These are phyloP conservation scores for Alternaria sp. DNA, from an alignment of 2,329 filamentous ascomycete species.

Conservation along the genomic window DNA sequence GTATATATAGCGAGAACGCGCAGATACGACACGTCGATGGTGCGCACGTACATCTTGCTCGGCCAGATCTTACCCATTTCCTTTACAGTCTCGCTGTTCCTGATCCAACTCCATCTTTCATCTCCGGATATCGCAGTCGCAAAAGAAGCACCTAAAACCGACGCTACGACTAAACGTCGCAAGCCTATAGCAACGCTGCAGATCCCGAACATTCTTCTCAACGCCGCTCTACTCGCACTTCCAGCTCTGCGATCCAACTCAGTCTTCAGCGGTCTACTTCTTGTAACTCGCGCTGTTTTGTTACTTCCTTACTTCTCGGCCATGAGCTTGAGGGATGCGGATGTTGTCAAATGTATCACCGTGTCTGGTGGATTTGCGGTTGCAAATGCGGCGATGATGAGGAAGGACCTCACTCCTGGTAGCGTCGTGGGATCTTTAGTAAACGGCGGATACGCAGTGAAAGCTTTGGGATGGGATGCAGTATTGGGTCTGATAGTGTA, in stretches of 20 bases:
- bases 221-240: slow-evolving; percentile 28
- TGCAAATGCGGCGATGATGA: slow-evolving; percentile 28
- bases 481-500: slow-evolving; percentile 24
- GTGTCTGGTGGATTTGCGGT: slow-evolving; percentile 35
- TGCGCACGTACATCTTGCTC: slow-evolving; percentile 34
- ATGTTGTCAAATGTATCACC: slow-evolving; percentile 27
- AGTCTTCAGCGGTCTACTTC: slow-evolving; percentile 27
- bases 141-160: neutral
- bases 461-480: slow-evolving; percentile 38
- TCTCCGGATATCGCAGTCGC: slow-evolving; percentile 14
- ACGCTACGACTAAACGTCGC: neutral
- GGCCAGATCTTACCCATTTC: slow-evolving; percentile 38
- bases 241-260: slow-evolving; percentile 21
- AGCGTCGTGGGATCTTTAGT: slow-evolving; percentile 15
- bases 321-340: slow-evolving; percentile 18
- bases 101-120: slow-evolving; percentile 35
- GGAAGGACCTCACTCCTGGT: slow-evolving; percentile 12
- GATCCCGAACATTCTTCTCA: slow-evolving; percentile 36
- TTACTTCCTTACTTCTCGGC: slow-evolving; percentile 30
- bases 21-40: slow-evolving; percentile 9
- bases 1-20: slow-evolving; percentile 18
- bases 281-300: slow-evolving; percentile 27
- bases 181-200: slow-evolving; percentile 23
- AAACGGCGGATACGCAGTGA: slow-evolving; percentile 25
- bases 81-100: slow-evolving; percentile 34